A percentile compares a stretch with the other conserved stretches of the same genome.
Evolutionary conservation across 805 yeast genomes (phyloP).

Genomic region (Candida rishiriensis): DNA sequence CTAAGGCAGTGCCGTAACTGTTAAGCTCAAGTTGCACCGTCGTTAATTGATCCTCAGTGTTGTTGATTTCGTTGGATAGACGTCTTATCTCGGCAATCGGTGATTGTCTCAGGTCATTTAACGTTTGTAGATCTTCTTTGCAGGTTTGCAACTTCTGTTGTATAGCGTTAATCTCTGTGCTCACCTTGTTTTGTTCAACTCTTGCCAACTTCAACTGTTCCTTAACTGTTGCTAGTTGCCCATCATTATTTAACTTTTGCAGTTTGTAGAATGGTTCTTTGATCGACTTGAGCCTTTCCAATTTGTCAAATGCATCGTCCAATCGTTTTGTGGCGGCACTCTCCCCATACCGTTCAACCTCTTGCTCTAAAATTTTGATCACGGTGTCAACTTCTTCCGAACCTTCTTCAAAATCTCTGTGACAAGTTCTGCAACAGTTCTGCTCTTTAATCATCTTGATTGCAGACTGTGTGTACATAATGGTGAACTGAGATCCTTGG

Average conservation of each 20-base stretch:
- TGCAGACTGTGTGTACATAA: constrained; percentile 67
- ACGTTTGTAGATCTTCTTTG: no score
- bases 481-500: constrained; percentile 65
- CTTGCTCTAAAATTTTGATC: constrained; percentile 19
- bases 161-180: no score
- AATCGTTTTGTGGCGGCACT: constrained; percentile 4
- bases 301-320: no score
- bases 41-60: no score
- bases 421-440: constrained; percentile 68
- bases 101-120: no score
- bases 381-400: constrained; percentile 17
- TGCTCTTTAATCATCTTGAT: constrained; percentile 52
- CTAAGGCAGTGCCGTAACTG: neutral
- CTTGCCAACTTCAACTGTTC: constrained; percentile 8
- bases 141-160: no score
- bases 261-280: no score
- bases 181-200: no score
- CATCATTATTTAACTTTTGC: constrained; percentile 4
- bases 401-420: constrained; percentile 51
- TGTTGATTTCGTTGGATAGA: no score
- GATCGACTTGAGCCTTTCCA: no score
- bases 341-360: constrained; percentile 18
- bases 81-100: no score
- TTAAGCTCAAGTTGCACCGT: no score
- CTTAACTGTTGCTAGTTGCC: constrained; percentile 17